Percentiles rank a stretch among this genome's conserved stretches.
These are phyloP conservation scores for Spizellomyces punctatus DNA, from an alignment of 192 early-diverging fungal genomes.

Conservation along the genomic window DNA sequence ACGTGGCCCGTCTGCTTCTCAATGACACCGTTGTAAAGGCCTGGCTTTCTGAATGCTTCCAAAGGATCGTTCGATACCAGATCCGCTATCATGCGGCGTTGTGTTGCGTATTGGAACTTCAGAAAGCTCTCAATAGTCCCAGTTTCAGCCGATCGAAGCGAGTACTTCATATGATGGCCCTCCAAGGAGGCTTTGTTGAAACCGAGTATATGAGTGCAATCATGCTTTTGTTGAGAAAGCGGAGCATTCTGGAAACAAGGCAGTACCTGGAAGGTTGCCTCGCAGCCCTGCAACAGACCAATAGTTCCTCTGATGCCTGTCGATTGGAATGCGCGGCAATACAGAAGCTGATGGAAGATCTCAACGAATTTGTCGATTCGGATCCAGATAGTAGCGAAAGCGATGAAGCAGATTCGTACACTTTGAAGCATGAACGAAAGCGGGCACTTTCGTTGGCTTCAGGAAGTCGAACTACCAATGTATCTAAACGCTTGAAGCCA, in stretches of 20 bases:
- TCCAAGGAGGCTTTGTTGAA: slow-evolving; percentile 46
- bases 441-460: background rate
- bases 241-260: no score
- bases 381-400: slow-evolving; percentile 8
- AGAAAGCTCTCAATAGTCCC: slow-evolving; percentile 50
- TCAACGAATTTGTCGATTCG: slow-evolving; percentile 18
- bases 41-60: slow-evolving; percentile 53
- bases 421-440: no score
- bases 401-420: background rate
- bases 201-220: slow-evolving; percentile 22
- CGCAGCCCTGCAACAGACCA: slow-evolving; percentile 38
- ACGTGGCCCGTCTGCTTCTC: slow-evolving; percentile 50
- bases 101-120: slow-evolving; percentile 59
- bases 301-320: slow-evolving; percentile 31
- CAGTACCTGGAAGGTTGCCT: background rate
- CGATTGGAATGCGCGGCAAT: no score
- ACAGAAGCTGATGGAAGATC: background rate
- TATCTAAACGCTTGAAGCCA: slow-evolving; percentile 19
- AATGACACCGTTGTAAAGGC: slow-evolving; percentile 62
- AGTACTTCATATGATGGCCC: slow-evolving; percentile 66
- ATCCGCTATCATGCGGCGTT: slow-evolving; percentile 62
- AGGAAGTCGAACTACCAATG: slow-evolving; percentile 9
- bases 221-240: no score
- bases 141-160: slow-evolving; percentile 56
- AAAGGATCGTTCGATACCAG: slow-evolving; percentile 57